These are phyloP conservation scores for Gentiana straminea DNA, from an alignment of 257 asterid genomes.

Conservation along the genomic window DNA sequence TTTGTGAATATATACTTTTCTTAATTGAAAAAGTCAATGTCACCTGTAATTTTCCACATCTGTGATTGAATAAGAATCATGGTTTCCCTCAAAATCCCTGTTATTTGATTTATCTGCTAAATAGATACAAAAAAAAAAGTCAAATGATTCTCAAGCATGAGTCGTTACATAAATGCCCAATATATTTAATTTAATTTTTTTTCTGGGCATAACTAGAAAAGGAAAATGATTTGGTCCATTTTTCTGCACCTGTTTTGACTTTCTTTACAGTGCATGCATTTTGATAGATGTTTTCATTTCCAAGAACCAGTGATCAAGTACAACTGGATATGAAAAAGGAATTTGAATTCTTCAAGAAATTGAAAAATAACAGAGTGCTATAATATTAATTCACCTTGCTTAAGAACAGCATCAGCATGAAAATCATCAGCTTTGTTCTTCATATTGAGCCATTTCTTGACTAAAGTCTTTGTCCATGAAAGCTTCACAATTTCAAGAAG, in stretches of 20 bases:
- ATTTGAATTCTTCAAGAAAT: too few relatives aligned
- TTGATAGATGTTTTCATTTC: constrained; percentile 29
- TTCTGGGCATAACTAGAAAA: constrained; percentile 3
- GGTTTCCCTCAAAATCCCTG: constrained; percentile 33
- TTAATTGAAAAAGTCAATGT: too few relatives aligned
- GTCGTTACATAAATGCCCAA: background rate
- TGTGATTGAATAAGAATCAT: constrained; percentile 57
- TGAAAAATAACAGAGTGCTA: background rate
- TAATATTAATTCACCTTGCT: constrained; percentile 30
- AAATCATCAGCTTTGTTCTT: constrained; percentile 78
- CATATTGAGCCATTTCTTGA: constrained; percentile 95
- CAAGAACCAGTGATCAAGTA: too few relatives aligned
- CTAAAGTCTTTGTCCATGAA: constrained; percentile 85
- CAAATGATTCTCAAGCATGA: too few relatives aligned
- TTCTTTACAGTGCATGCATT: constrained; percentile 82
- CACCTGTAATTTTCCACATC: constrained; percentile 64
- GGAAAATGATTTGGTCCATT: constrained; percentile 43
- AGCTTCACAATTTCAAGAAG: constrained; percentile 29
- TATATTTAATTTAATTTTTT: constrained; percentile 1
- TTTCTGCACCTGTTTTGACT: constrained; percentile 73
- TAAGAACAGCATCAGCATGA: constrained; percentile 79
- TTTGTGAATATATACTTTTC: too few relatives aligned
- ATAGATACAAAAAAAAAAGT: background rate
- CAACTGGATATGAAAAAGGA: too few relatives aligned
- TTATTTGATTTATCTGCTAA: constrained; percentile 36